A percentile compares a stretch with the other conserved stretches of the same genome.
Conservation (phyloP, 2,329 filamentous ascomycete genomes). For the Amauroascus niger region DNA sequence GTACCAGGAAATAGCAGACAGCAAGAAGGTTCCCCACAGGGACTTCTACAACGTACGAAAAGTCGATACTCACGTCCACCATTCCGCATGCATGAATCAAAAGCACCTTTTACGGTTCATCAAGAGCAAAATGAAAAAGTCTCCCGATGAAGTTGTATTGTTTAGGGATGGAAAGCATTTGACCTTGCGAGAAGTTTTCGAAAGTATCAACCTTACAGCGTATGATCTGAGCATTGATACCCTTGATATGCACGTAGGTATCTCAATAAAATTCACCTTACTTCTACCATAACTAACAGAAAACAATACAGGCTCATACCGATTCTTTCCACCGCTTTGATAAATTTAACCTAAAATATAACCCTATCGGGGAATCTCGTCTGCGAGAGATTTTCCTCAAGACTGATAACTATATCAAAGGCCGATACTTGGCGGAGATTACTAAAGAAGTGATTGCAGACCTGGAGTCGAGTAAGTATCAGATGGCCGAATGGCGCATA, state of each 20-base stretch:
- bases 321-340: conserved; percentile 98
- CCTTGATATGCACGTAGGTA: conserved; percentile 87
- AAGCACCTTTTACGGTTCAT: conserved; percentile 97
- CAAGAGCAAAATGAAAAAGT: conserved; percentile 99
- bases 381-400: conserved; percentile 97
- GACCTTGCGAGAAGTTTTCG: conserved; percentile 85
- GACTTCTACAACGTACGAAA: conserved; percentile 99
- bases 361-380: conserved; percentile 89
- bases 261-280: not conserved
- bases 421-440: conserved; percentile 91
- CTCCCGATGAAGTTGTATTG: conserved; percentile 83
- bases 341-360: conserved; percentile 99
- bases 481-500: conserved; percentile 99
- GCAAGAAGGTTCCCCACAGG: conserved; percentile 91
- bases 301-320: conserved; percentile 61
- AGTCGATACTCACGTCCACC: conserved; percentile 97
- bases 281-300: conserved; percentile 12
- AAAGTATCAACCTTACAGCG: conserved; percentile 92
- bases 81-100: conserved; percentile 99
- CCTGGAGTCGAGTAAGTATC: conserved; percentile 96
- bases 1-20: conserved; percentile 96
- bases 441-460: conserved; percentile 97
- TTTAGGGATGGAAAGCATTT: conserved; percentile 86
- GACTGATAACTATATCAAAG: conserved; percentile 95
- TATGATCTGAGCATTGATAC: conserved; percentile 98